Evolutionary conservation across 345 rosid genomes (phyloP).

Genomic region (Eucalyptus tenuipes): DNA sequence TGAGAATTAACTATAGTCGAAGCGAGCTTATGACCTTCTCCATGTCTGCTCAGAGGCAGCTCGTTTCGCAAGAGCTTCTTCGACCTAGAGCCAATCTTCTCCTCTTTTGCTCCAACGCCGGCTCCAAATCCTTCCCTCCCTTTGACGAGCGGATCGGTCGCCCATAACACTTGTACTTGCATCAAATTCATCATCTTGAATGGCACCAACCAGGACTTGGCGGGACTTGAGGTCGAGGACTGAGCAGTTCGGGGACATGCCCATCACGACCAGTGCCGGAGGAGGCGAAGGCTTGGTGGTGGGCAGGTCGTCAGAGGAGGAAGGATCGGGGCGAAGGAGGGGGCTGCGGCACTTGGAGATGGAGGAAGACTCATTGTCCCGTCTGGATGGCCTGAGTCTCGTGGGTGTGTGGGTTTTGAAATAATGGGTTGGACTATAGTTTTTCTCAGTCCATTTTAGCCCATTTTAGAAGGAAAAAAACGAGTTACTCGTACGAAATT

Average conservation of each 20-base stretch:
- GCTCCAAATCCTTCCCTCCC: slow-evolving; percentile 19
- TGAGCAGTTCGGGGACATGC: slow-evolving; percentile 40
- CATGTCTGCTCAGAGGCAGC: slow-evolving; percentile 61
- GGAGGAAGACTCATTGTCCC: background rate
- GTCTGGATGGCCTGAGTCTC: too few relatives aligned
- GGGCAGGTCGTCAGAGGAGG: slow-evolving; percentile 15
- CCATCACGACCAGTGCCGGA: slow-evolving; percentile 44
- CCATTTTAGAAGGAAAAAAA: too few relatives aligned
- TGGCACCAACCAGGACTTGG: slow-evolving; percentile 34
- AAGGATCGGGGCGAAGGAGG: too few relatives aligned
- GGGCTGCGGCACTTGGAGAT: slow-evolving; percentile 21
- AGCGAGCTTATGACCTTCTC: slow-evolving; percentile 60
- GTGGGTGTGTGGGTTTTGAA: too few relatives aligned
- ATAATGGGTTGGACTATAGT: too few relatives aligned
- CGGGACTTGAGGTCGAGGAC: slow-evolving; percentile 54
- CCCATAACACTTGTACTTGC: slow-evolving; percentile 68
- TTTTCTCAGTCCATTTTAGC: too few relatives aligned
- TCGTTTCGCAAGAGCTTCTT: slow-evolving; percentile 49
- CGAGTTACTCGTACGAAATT: too few relatives aligned
- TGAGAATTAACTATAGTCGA: slow-evolving; percentile 57
- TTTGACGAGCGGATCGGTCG: slow-evolving; percentile 58
- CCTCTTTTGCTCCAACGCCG: slow-evolving; percentile 14
- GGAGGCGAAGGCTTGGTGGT: slow-evolving; percentile 33
- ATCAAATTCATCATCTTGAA: background rate
- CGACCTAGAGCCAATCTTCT: slow-evolving; percentile 23